Conservation (phyloP, 164 flowering plant genomes). For the Litsea cubeba region DNA sequence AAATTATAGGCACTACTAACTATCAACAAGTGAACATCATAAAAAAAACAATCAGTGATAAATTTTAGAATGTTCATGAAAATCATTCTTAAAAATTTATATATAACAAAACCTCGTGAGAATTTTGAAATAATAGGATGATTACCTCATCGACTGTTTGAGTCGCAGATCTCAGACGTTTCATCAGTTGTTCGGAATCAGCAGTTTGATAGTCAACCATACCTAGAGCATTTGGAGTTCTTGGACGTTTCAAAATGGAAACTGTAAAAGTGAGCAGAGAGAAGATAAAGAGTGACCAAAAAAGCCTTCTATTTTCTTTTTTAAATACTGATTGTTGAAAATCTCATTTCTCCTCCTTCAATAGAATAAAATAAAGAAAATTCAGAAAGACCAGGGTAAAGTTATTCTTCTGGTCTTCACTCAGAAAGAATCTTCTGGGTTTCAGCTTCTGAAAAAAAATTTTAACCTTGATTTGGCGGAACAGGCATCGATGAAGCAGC, state of each 20-base stretch:
- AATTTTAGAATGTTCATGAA: no score
- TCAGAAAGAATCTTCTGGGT: no score
- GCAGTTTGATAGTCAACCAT: constrained; percentile 73
- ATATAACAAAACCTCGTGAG: no score
- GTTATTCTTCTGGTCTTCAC: no score
- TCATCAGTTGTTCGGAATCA: constrained; percentile 85
- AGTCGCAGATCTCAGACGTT: constrained; percentile 61
- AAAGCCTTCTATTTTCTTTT: background rate
- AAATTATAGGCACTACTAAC: background rate
- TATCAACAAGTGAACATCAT: background rate
- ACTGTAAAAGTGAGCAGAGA: constrained; percentile 24
- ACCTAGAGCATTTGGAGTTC: constrained; percentile 67
- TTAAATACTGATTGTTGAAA: background rate
- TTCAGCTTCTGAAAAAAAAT: background rate
- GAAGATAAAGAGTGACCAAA: background rate
- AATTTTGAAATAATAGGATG: background rate
- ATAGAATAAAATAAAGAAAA: no score
- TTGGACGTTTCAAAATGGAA: constrained; percentile 65
- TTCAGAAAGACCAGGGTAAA: no score
- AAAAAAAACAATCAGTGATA: background rate
- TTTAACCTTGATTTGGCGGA: constrained; percentile 67
- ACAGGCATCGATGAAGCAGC: constrained; percentile 66
- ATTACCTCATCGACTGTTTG: constrained; percentile 78
- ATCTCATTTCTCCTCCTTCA: background rate
- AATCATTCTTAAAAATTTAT: no score